A percentile compares a stretch with the other conserved stretches of the same genome.
Conservation (phyloP, 345 rosid genomes). For the Atalantia buxifolia region DNA sequence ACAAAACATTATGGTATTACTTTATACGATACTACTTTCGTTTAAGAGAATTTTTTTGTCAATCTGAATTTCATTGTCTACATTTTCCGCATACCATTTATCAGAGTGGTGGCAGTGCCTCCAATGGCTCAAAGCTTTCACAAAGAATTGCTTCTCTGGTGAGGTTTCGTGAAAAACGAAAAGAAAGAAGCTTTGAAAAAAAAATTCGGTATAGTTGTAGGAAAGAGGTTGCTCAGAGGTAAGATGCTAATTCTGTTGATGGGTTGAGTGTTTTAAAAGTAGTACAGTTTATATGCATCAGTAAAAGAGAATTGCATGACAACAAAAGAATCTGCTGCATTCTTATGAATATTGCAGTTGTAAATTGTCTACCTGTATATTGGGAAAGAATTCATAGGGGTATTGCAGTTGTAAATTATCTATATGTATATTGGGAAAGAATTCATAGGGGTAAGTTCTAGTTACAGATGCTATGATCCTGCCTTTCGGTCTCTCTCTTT, state of each 20-base stretch:
- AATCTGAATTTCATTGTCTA: not conserved
- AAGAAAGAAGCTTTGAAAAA: conserved; percentile 46
- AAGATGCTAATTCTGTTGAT: conserved; percentile 1
- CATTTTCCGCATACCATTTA: conserved; percentile 12
- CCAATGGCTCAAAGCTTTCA: conserved; percentile 35
- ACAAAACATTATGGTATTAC: conserved; percentile 27
- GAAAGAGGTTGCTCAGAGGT: conserved; percentile 48
- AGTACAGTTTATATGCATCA: not conserved
- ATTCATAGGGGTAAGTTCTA: not conserved
- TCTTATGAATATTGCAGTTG: not conserved
- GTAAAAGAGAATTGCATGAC: not conserved
- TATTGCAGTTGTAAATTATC: not conserved
- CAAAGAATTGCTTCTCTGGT: conserved; percentile 41
- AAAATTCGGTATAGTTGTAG: conserved; percentile 40
- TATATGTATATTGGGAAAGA: no score
- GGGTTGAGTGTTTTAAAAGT: not conserved
- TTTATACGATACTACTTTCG: not conserved
- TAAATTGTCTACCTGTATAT: not conserved
- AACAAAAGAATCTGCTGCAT: not conserved
- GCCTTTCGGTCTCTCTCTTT: not conserved
- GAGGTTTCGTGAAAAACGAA: conserved; percentile 44
- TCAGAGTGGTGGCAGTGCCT: conserved; percentile 33
- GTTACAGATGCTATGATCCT: not conserved
- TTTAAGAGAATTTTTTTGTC: not conserved
- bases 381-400: no score